Evolutionary conservation across 2,329 filamentous ascomycete genomes (phyloP), one percentile per base, ranked within the genome.

Genomic region (Acephala macrosclerotiorum): DNA sequence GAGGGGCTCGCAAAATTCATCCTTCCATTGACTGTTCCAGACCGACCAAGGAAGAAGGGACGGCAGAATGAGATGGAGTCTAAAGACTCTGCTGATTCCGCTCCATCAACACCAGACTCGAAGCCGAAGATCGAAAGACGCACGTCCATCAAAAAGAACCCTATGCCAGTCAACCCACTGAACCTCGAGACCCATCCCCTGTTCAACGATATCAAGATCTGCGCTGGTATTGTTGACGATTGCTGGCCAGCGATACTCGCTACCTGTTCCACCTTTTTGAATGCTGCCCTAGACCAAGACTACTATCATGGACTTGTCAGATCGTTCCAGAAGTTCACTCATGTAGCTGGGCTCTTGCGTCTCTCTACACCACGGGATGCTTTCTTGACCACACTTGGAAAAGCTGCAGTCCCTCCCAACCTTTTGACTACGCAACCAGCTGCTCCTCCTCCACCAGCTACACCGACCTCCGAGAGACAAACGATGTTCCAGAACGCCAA

Each of bases 171-270:
- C 20, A 99, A 99, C 76, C 96, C 96, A 1, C 81, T 99, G 2
- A 84, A 85, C 1, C 79, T 97, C 8, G 87, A 90, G 67, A 88
- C 91, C 45, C 92, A 96, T 74, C 86, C 91, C 0, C 83, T 93
- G 9, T 85, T 89, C 60, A 77, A 83, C 1, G 91, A 93, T 58
- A 88, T 98, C 64, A 87, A 89, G 73, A 88, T 89, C 1, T 95
- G 93, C 72, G 93, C 93, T 14, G 86, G 86, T 11, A 91, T 99
- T 62, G 91, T 99, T 26, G 93, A 96, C 3, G 87, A 92, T 71
- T 98, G 95, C 77, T 99, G 96, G 96, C 96, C 96, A 56, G 96
- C 96, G 14, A 90, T 98, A 45, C 86, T 99, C 58, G 95, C 96
- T 0, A 96, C 94, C 1, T 97, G 94, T 73, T 99, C 96, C 0